Conservation (phyloP, 306 rosid species). For the Prunus mume region DNA sequence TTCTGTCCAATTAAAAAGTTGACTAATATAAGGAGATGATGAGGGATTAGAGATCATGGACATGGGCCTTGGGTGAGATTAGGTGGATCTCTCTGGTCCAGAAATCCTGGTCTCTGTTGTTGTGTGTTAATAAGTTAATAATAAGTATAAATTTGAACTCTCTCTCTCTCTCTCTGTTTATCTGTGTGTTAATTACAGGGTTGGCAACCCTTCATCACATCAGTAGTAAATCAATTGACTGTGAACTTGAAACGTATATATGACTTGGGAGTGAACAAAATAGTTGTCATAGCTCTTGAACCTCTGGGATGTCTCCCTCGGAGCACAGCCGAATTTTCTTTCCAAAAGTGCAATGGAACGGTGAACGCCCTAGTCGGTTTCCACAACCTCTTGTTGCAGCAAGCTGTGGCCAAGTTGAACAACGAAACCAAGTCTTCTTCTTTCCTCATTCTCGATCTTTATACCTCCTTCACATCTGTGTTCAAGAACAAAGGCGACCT, state of each 20-base stretch:
- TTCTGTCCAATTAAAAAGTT: too few species aligned
- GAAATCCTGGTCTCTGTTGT: not conserved
- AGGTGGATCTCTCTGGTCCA: not conserved
- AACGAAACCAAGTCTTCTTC: slow-evolving; percentile 26
- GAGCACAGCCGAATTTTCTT: slow-evolving; percentile 38
- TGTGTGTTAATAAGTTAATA: not conserved
- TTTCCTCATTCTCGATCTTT: slow-evolving; percentile 54
- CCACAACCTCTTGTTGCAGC: slow-evolving; percentile 62
- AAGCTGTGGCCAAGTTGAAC: slow-evolving; percentile 55
- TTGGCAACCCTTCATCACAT: slow-evolving; percentile 37
- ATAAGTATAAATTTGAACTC: not conserved
- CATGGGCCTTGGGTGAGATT: not conserved
- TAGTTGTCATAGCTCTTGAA: slow-evolving; percentile 50
- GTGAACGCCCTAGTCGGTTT: slow-evolving; percentile 37
- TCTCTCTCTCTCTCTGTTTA: not conserved
- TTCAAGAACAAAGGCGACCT: slow-evolving; percentile 35
- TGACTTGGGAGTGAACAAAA: slow-evolving; percentile 62
- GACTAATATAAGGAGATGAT: too few species aligned
- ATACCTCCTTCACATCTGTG: slow-evolving; percentile 58
- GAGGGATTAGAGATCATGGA: not conserved
- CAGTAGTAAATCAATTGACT: slow-evolving; percentile 56
- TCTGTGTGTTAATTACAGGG: slow-evolving; percentile 38
- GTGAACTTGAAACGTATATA: slow-evolving; percentile 49
- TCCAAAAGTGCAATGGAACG: slow-evolving; percentile 48
- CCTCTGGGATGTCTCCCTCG: slow-evolving; percentile 83